Conservation (phyloP, 2,329 filamentous ascomycete genomes). For the Reticulascus tulasneorum region DNA sequence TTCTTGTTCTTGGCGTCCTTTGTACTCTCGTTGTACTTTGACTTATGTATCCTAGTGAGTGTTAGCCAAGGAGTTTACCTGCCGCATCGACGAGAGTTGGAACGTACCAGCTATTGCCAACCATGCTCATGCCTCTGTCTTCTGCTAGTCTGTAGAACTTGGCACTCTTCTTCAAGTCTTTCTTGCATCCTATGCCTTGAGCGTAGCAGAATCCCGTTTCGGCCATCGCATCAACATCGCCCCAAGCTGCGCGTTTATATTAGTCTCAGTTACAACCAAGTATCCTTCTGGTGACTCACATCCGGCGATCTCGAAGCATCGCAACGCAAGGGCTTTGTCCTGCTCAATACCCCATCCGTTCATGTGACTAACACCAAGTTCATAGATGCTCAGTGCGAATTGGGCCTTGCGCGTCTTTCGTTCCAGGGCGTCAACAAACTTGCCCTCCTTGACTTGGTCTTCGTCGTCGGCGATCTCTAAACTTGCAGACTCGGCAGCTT, state of each 20-base stretch:
- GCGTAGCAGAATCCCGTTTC: conserved; percentile 97
- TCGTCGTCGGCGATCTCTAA: conserved; percentile 82
- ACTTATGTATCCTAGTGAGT: conserved; percentile 79
- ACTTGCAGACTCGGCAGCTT: conserved; percentile 80
- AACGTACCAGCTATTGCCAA: conserved; percentile 93
- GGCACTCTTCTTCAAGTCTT: conserved; percentile 91
- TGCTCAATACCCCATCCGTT: conserved; percentile 97
- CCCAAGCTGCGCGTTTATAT: conserved; percentile 60
- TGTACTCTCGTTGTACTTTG: conserved; percentile 77
- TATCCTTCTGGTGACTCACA: conserved; percentile 53
- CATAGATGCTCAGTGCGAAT: conserved; percentile 92
- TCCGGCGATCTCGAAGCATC: conserved; percentile 95
- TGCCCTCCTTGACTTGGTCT: conserved; percentile 58
- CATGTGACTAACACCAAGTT: conserved; percentile 93
- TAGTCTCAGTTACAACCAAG: neutral
- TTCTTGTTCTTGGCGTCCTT: conserved; percentile 53
- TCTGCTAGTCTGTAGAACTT: conserved; percentile 88
- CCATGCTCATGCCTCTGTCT: conserved; percentile 92
- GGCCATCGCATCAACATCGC: conserved; percentile 87
- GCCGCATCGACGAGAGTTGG: neutral
- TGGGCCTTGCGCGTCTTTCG: conserved; percentile 84
- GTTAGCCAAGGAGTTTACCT: conserved; percentile 10
- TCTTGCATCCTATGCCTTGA: conserved; percentile 89
- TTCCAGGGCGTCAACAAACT: conserved; percentile 62
- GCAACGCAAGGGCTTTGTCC: conserved; percentile 80